Percentiles rank a stretch among this genome's conserved stretches.
Evolutionary conservation across 371 early-diverging fungal species (phyloP).

Genomic region (Apophysomyces variabilis): DNA sequence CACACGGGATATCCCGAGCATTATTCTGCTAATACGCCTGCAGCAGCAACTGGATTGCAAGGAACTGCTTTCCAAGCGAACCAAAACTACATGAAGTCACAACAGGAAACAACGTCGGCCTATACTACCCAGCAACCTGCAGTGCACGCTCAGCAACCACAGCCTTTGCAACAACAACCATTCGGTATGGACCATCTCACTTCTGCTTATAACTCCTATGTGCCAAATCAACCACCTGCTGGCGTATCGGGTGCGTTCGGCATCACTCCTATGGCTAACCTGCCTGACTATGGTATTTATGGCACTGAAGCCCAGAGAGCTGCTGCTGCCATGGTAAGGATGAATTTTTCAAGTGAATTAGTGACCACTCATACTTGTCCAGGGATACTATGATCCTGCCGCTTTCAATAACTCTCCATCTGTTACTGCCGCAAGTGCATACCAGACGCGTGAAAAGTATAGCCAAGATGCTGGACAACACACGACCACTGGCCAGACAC

Average conservation of each 20-base stretch:
- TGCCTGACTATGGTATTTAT: slow-evolving; percentile 61
- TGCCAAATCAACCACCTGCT: slow-evolving; percentile 60
- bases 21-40: slow-evolving; percentile 17
- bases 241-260: slow-evolving; percentile 70
- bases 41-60: slow-evolving; percentile 11
- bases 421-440: slow-evolving; percentile 43
- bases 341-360: slow-evolving; percentile 52
- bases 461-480: slow-evolving; percentile 28
- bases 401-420: slow-evolving; percentile 52
- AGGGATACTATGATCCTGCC: slow-evolving; percentile 64
- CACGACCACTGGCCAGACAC: slow-evolving; percentile 27
- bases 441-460: slow-evolving; percentile 38
- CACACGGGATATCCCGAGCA: slow-evolving; percentile 9
- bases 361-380: slow-evolving; percentile 11
- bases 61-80: background rate
- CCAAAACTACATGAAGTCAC: slow-evolving; percentile 10
- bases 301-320: slow-evolving; percentile 54
- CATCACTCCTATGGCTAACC: slow-evolving; percentile 68
- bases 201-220: slow-evolving; percentile 62
- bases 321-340: slow-evolving; percentile 52
- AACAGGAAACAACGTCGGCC: slow-evolving; percentile 15
- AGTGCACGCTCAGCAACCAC: slow-evolving; percentile 25
- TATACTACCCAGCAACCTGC: slow-evolving; percentile 16
- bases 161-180: slow-evolving; percentile 31
- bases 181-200: slow-evolving; percentile 59